Base-by-base conservation (phyloP, 352 stramenopile genomes). In the Phytopythium mirpurense region DNA sequence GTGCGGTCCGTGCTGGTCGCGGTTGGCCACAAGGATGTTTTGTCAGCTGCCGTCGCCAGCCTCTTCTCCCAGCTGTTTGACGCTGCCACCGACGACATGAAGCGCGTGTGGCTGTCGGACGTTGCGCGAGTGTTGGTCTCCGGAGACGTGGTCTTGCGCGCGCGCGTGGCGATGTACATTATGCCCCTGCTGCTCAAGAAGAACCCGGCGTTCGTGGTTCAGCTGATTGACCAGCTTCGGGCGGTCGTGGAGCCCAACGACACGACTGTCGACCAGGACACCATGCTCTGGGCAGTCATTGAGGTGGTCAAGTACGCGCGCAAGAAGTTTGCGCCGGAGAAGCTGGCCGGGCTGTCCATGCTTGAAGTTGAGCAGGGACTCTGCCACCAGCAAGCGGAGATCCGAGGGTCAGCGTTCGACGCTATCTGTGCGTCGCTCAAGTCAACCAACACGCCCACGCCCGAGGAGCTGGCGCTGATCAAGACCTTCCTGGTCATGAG, bases 301-400 rank as follows among this genome's bases (percentile, higher is more conserved):
- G 80, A 91, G 51, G 70, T 91, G 8, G 62, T 91, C 14, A 93
- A 93, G 61, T 82, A 83, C 63, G 83, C 83, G 14, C 74, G 83
- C 38, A 90, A 88, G 62, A 70, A 71, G 41, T 68, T 89, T 50
- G 45, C 78, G 19, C 72, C 72, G 11, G 77, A 87, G 41, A 83
- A 83, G 40, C 63, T 89, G 34, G 50, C 71, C 7, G 72, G 70
- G 0, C 40, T 90, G 1, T 80, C 77, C 19, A 62, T 74, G 42
- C 31, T 35, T 0, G 77, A 88, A 47, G 85, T 93, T 55, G 57
- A 80, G 47, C 53, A 66, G 2, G 83, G 78, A 0, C 67, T 93
- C 15, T 52, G 67, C n/a, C 80, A 93, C 47, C 65, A 67, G 0
- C 67, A 70, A 1, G 63, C 51, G 1, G 80, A 88, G 54, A 88